Percentiles rank a stretch among this genome's conserved stretches.
Evolutionary conservation across 495 filamentous ascomycete species (phyloP).

Genomic region (Hyaloscypha hepaticicola): DNA sequence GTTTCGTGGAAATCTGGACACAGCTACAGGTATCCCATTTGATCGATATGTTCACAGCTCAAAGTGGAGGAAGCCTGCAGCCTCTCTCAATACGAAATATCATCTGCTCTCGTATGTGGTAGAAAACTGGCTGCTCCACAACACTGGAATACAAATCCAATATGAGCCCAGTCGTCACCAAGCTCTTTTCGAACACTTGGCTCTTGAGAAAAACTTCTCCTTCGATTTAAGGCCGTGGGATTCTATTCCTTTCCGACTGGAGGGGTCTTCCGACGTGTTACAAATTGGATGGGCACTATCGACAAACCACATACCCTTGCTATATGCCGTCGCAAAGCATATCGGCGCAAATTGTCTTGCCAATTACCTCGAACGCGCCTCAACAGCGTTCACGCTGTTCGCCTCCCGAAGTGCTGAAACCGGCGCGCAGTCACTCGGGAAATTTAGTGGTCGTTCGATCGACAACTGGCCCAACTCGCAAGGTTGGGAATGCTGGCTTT

Average conservation of each 20-base stretch:
- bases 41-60: background rate
- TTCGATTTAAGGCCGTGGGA: background rate
- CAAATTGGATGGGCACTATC: background rate
- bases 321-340: background rate
- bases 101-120: background rate
- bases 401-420: background rate
- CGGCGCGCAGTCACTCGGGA: background rate
- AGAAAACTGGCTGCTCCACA: conserved; percentile 9
- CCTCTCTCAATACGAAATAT: background rate
- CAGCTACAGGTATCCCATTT: background rate
- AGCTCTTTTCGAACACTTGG: background rate
- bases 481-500: background rate
- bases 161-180: background rate
- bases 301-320: background rate
- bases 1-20: background rate
- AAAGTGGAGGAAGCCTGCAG: background rate
- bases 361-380: background rate
- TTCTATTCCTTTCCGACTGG: background rate
- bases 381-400: background rate
- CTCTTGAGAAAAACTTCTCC: background rate
- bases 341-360: background rate
- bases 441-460: background rate
- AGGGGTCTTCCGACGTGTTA: background rate
- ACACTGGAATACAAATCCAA: background rate
- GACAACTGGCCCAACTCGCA: background rate